Base-by-base conservation (phyloP, 768 basidiomycete species). In the Phylloporus arenicola region DNA sequence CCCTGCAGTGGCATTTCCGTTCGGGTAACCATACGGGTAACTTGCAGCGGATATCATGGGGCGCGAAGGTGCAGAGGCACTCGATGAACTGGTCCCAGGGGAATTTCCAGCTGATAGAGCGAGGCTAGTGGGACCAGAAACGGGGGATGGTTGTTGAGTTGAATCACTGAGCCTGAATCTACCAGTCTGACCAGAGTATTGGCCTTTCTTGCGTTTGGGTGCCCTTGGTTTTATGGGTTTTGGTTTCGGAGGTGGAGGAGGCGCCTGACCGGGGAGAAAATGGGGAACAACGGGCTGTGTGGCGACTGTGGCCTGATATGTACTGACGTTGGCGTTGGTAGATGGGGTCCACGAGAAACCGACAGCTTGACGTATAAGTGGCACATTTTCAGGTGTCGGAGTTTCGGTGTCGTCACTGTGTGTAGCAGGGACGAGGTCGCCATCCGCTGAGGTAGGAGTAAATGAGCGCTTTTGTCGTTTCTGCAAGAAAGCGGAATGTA, bases 321-420 rank as follows among this genome's bases (percentile, higher is more conserved):
- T 69, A 27, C 6, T 56, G 53, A 68, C 47, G 52, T 63, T 61
- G 47, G 65, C 44, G 33, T 57, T 57, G 35, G 55, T 53, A 8
- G 64, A 65, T 9, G 61, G 61, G 17, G 59, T 49, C 67, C 68
- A 72, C 41, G 72, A 63, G 57, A 83, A 84, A 19, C 70, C 83
- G 34, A 84, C 66, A n/a, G 80, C 71, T 60, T 82, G 76, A 43
- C 83, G 75, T 55, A 84, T 74, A 25, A 84, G 61, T 33, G 83
- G 83, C 6, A 70, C 68, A 13, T 45, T 59, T 52, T 62, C 64
- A 39, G 75, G 76, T 37, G 77, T 76, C 51, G 80, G 75, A 11
- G 76, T 72, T 52, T 78, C 75, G 17, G 40, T 24, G 44, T 61
- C 57, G 54, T 75, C 73, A 45, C 73, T 67, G 35, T 64, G 70